Conservation (phyloP, 257 asterid species). For the Nicotiana undulata region DNA sequence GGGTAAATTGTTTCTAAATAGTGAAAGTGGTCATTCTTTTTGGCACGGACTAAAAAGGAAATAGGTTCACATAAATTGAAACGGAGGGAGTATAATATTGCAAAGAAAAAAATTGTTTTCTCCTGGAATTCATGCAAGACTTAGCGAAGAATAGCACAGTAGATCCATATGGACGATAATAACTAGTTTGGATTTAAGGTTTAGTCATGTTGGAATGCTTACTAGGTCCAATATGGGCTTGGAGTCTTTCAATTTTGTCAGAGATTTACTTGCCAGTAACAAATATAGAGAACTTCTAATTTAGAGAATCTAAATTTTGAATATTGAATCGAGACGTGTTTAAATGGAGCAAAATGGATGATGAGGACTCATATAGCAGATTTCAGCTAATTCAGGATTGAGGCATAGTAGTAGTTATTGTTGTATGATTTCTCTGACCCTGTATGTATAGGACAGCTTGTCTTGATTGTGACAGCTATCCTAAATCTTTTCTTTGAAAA, state of each 20-base stretch:
- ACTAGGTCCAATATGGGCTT: neutral
- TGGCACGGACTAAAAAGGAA: no score
- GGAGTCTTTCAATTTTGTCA: neutral
- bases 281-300: no score
- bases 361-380: neutral
- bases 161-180: neutral
- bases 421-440: neutral
- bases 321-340: neutral
- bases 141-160: neutral
- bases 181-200: neutral
- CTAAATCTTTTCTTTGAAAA: neutral
- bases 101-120: neutral
- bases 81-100: no score
- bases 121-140: neutral
- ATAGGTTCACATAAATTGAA: no score
- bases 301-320: no score
- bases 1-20: no score
- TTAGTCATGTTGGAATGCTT: neutral
- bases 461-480: constrained; percentile 2
- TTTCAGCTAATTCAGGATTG: neutral
- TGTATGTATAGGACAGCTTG: neutral
- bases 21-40: no score
- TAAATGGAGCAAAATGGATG: neutral
- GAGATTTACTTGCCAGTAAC: no score
- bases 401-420: neutral